phyloP scores from a whole-genome alignment of 2,329 filamentous ascomycete species.

The Beauveria pseudobassiana region DNA sequence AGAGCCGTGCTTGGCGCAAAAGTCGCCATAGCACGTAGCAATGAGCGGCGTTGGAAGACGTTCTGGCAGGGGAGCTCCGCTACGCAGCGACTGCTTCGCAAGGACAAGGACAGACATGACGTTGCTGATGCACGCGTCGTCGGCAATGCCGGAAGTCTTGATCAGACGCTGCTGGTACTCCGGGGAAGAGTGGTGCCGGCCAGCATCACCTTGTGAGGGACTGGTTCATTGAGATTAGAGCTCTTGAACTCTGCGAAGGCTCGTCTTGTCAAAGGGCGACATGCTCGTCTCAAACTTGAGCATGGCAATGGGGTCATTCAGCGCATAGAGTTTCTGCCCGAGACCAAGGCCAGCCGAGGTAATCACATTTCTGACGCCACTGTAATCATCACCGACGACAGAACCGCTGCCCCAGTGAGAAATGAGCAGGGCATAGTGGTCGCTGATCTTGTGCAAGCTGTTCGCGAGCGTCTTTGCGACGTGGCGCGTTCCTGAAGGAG shows the following conservation, averaged over 20 bases:
- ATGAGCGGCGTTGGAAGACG: constrained; percentile 39
- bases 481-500: constrained; percentile 38
- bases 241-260: constrained; percentile 22
- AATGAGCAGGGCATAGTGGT: constrained; percentile 41
- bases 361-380: constrained; percentile 21
- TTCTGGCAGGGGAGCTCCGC: constrained; percentile 39
- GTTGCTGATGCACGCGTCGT: constrained; percentile 38
- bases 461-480: constrained; percentile 38
- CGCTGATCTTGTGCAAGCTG: constrained; percentile 32
- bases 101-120: constrained; percentile 42
- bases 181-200: constrained; percentile 30
- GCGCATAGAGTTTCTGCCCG: constrained; percentile 20
- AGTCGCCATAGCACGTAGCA: constrained; percentile 25
- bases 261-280: constrained; percentile 23
- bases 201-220: constrained; percentile 23
- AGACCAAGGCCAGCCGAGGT: constrained; percentile 19
- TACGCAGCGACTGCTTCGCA: constrained; percentile 38
- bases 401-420: constrained; percentile 33
- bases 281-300: constrained; percentile 25
- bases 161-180: constrained; percentile 33
- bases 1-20: constrained; percentile 14
- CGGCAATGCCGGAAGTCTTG: constrained; percentile 29
- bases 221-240: constrained; percentile 27
- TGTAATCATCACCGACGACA: constrained; percentile 14
- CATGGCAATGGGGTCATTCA: constrained; percentile 20